Conservation (phyloP, 176 grass and related monocot species). For the Oryza officinalis region DNA sequence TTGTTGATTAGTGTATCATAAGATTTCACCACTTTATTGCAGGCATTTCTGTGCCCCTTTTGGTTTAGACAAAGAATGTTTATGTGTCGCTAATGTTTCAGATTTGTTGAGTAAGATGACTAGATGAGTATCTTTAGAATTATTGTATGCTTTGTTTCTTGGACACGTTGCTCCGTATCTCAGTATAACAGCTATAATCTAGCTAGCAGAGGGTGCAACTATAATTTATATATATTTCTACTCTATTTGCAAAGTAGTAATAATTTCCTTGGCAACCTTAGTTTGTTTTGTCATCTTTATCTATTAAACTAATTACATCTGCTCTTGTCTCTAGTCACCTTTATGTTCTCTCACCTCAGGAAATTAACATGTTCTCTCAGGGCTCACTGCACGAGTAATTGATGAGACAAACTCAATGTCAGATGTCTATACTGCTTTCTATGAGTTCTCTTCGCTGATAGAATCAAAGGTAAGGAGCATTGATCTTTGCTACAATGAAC, state of each 20-base stretch:
- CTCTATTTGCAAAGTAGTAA: background rate
- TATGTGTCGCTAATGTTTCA: background rate
- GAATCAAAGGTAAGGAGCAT: conserved; percentile 72
- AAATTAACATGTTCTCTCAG: conserved; percentile 44
- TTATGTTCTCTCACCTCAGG: conserved; percentile 1
- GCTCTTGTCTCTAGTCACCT: background rate
- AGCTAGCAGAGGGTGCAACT: background rate
- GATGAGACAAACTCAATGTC: conserved; percentile 72
- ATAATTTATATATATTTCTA: background rate
- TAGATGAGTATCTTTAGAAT: background rate
- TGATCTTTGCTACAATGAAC: background rate
- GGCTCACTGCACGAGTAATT: conserved; percentile 80
- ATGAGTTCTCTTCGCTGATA: conserved; percentile 73
- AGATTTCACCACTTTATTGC: background rate
- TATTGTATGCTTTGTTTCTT: conserved; percentile 20
- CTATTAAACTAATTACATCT: conserved; percentile 9
- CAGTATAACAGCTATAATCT: conserved; percentile 3
- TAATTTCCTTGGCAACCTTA: background rate
- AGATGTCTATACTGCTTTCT: conserved; percentile 81
- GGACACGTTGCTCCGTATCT: background rate
- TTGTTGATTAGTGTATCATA: background rate
- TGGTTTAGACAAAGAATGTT: background rate
- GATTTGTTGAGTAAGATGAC: background rate
- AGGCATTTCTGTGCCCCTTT: background rate
- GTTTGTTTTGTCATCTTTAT: background rate